phyloP scores from a whole-genome alignment of 2,329 filamentous ascomycete genomes.

The Fusarium nisikadoi region DNA sequence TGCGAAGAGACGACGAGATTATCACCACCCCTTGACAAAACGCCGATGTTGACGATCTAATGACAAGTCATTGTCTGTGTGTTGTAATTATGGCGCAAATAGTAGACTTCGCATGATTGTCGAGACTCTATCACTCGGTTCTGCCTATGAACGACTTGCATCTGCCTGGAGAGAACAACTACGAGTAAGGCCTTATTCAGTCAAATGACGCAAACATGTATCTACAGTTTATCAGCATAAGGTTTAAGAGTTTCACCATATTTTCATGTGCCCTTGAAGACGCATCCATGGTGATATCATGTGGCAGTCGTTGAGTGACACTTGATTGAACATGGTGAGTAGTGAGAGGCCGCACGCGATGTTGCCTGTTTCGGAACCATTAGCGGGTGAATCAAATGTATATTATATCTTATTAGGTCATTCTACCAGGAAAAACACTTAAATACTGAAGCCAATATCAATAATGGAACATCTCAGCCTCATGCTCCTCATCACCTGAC shows the following conservation, averaged over 20 bases:
- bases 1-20: neutral
- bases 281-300: neutral
- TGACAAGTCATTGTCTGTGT: neutral
- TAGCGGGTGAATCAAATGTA: neutral
- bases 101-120: neutral
- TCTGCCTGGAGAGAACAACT: fast-evolving
- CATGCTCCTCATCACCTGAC: neutral
- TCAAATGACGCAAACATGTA: neutral
- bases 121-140: neutral
- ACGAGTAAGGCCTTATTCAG: fast-evolving
- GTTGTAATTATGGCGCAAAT: neutral
- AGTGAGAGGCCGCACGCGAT: neutral
- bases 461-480: neutral
- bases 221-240: neutral
- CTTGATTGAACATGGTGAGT: neutral
- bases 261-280: neutral
- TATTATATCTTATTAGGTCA: neutral
- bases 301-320: neutral
- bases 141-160: neutral
- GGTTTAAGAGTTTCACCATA: neutral
- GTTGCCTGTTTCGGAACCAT: neutral
- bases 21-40: neutral
- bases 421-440: neutral
- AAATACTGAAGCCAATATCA: neutral
- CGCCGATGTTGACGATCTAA: neutral